A percentile compares a stretch with the other conserved stretches of the same genome.
These are phyloP conservation scores for Pythium rhizo-oryzae DNA, from an alignment of 352 stramenopile genomes.

Conservation along the genomic window DNA sequence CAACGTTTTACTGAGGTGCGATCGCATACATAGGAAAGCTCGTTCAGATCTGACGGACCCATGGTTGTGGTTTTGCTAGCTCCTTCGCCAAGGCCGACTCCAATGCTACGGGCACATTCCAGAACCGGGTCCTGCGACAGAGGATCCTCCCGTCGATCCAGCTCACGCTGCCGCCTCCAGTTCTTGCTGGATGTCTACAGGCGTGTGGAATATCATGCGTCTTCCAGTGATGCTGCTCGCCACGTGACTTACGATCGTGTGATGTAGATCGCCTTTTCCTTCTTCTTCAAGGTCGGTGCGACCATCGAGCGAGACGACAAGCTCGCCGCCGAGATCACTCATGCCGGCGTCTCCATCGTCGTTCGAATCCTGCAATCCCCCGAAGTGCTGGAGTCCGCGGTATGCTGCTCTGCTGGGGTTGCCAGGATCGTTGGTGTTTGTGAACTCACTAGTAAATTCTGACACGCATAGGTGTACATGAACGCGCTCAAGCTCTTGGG, in stretches of 20 bases:
- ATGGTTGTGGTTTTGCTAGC: background rate
- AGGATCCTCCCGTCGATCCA: background rate
- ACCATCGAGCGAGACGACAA: slow-evolving; percentile 14
- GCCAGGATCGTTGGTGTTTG: slow-evolving; percentile 14
- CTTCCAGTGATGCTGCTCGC: background rate
- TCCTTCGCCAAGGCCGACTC: slow-evolving; percentile 11
- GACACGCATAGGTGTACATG: slow-evolving; percentile 41
- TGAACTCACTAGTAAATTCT: too few species aligned
- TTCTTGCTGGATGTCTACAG: slow-evolving; percentile 26
- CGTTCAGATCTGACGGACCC: background rate
- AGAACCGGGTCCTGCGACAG: background rate
- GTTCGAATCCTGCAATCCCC: background rate
- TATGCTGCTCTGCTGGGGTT: background rate
- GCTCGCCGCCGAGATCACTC: background rate
- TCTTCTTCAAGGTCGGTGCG: slow-evolving; percentile 42
- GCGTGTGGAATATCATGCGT: background rate
- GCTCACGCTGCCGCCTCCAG: background rate
- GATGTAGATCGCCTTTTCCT: slow-evolving; percentile 47
- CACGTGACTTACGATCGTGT: background rate
- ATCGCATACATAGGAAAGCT: background rate
- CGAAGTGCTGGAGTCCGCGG: background rate
- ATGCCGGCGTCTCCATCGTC: background rate
- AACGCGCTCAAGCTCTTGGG: slow-evolving; percentile 62
- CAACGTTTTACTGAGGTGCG: slow-evolving; percentile 67
- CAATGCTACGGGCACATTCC: background rate